Evolutionary conservation across 1,284 basidiomycete genomes (phyloP), one percentile per base, ranked within the genome.

Genomic region (Ustilago shanxiensis): DNA sequence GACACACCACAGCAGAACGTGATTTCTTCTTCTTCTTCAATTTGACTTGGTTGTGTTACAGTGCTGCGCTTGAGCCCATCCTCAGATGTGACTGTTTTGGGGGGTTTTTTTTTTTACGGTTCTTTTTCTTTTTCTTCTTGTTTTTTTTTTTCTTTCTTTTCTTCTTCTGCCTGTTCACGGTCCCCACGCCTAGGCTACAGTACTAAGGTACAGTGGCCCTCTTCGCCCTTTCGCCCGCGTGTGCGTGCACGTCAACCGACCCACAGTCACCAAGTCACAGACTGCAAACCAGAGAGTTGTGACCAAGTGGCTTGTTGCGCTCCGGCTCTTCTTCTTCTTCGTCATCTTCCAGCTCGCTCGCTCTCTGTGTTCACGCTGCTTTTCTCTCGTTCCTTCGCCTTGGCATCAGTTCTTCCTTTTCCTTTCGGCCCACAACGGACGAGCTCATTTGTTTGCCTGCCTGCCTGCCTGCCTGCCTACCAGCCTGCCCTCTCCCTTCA

Each of bases 341-440:
- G 50, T 33, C 50, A 33, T 33, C 31, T 52, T 52, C 50, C 28
- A 52, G 50, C 47, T 49, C 47, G 22, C 47, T 29, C 47, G 5
- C 9, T 49, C 31, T 52, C 50, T 52, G 29, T 24, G 24, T 14
- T 49, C 24, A n/a, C 35, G 13, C 35, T 37, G 7, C 14, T 14
- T 37, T 1, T n/a, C 44, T 22, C 44, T 47, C 44, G 47, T 49
- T 24, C 47, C 24, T 49, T 49, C 47, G 47, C 47, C 47, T 49
- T 49, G 47, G 47, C 47, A 49, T 44, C 53, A 41, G 18, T 31
- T 50, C 28, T 26, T 50, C 45, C 37, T 20, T 53, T 20, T 20
- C n/a, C 20, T 22, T 41, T 61, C 51, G 47, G 45, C 33, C 29
- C 57, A 50, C 45, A 37, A 50, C 47, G 24, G 57, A 59, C 57